Evolutionary conservation across 805 yeast genomes (phyloP).

Genomic region (Saturnispora kantuleensis): DNA sequence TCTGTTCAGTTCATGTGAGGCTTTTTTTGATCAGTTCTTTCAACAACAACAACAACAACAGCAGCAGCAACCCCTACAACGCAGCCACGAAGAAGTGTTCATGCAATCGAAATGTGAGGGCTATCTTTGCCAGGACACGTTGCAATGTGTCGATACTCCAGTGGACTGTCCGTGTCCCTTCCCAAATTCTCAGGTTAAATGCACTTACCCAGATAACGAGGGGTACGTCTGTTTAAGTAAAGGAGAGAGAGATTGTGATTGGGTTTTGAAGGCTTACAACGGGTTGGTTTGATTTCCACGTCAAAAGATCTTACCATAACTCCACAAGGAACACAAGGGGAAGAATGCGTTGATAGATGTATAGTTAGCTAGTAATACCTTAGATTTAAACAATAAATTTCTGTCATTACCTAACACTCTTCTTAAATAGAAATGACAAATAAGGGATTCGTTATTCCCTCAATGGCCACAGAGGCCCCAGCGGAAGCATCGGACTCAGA

Average conservation of each 20-base stretch:
- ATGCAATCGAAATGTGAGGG: conserved; percentile 35
- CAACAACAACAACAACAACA: conserved; percentile 24
- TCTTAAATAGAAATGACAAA: neutral
- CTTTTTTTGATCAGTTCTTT: conserved; percentile 19
- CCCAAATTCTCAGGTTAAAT: conserved; percentile 76
- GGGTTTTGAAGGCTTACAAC: conserved; percentile 66
- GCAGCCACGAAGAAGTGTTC: conserved; percentile 26
- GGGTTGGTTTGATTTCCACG: conserved; percentile 34
- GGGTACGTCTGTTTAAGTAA: conserved; percentile 73
- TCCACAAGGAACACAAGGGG: too few species aligned
- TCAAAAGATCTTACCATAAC: neutral
- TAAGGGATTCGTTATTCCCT: conserved; percentile 2
- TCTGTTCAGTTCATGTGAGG: neutral
- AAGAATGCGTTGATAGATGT: too few species aligned
- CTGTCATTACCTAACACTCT: neutral
- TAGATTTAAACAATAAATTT: too few species aligned
- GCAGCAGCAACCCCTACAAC: conserved; percentile 31
- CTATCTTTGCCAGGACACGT: conserved; percentile 78
- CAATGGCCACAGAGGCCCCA: neutral
- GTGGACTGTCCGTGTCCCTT: conserved; percentile 84
- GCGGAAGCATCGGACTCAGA: neutral
- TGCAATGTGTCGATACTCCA: conserved; percentile 60
- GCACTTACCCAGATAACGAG: conserved; percentile 55
- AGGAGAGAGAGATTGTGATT: conserved; percentile 72
- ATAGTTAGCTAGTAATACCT: too few species aligned